phyloP scores from a whole-genome alignment of 2,329 filamentous ascomycete genomes.

The Arachnopeziza araneosa region DNA sequence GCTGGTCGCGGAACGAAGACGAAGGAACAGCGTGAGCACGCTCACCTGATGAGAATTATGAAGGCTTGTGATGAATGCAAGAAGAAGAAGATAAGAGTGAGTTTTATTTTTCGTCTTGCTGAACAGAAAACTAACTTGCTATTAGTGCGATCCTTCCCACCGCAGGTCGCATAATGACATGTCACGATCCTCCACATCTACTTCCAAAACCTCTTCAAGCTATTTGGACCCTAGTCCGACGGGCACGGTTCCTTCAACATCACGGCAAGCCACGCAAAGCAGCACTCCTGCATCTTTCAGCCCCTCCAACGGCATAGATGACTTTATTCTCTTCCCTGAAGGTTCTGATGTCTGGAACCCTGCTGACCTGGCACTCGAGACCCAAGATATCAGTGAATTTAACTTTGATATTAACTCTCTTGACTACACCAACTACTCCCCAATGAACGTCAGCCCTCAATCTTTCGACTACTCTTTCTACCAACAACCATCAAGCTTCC shows the following conservation, averaged over 20 bases:
- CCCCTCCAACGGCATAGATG: constrained; percentile 22
- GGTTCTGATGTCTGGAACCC: constrained; percentile 21
- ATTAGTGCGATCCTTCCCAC: constrained; percentile 29
- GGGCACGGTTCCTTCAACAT: constrained; percentile 6
- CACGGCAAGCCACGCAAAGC: constrained; percentile 13
- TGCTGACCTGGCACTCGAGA: constrained; percentile 15
- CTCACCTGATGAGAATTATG: constrained; percentile 60
- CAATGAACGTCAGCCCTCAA: constrained; percentile 4
- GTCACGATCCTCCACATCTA: constrained; percentile 19
- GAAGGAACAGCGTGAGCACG: constrained; percentile 62
- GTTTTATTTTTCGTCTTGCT: constrained; percentile 1
- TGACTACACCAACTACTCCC: constrained; percentile 3
- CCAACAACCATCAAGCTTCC: constrained; percentile 9
- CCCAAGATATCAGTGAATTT: constrained; percentile 22
- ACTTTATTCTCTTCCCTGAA: constrained; percentile 29
- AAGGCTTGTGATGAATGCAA: constrained; percentile 61
- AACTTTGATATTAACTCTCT: constrained; percentile 22
- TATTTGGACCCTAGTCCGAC: constrained; percentile 13
- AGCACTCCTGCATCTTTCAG: constrained; percentile 14
- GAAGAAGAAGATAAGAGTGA: constrained; percentile 53
- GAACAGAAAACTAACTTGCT: constrained; percentile 8
- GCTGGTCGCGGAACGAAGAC: constrained; percentile 59
- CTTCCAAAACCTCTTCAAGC: constrained; percentile 14
- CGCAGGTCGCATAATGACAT: constrained; percentile 20
- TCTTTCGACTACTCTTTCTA: constrained; percentile 17